Evolutionary conservation across 352 stramenopile genomes (phyloP).

Genomic region (Globisporangium megalacanthum): DNA sequence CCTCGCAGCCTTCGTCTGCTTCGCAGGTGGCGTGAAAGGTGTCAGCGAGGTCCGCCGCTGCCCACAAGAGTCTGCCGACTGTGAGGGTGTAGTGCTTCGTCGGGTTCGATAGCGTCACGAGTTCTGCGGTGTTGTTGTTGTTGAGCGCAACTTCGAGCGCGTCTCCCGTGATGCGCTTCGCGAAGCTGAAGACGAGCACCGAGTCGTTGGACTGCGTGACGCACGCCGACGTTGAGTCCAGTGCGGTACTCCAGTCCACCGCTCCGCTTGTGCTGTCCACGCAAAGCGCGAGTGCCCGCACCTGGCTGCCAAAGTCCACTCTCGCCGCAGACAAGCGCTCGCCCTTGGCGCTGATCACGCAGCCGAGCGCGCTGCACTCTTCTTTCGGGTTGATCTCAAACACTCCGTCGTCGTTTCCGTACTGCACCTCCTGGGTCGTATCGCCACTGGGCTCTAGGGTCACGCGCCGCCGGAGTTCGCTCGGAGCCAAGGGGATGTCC

Average conservation of each 20-base stretch:
- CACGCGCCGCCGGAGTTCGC: conserved; percentile 32
- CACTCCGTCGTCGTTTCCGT: conserved; percentile 8
- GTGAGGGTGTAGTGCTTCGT: conserved; percentile 43
- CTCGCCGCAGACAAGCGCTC: conserved; percentile 20
- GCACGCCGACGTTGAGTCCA: conserved; percentile 25
- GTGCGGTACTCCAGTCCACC: conserved; percentile 28
- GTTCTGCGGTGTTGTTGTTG: conserved; percentile 4
- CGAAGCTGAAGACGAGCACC: conserved; percentile 52
- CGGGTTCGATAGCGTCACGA: conserved; percentile 38
- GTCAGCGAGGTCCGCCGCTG: conserved; percentile 22
- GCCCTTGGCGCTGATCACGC: conserved; percentile 34
- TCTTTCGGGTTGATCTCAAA: conserved; percentile 63
- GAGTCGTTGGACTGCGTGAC: conserved; percentile 22
- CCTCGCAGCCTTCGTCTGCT: conserved; percentile 21
- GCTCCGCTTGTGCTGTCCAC: conserved; percentile 17
- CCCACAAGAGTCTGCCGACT: conserved; percentile 36
- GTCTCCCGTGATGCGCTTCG: conserved; percentile 39
- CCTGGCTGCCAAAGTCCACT: conserved; percentile 41
- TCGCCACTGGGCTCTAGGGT: conserved; percentile 20
- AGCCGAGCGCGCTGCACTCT: conserved; percentile 40
- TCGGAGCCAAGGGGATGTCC: conserved; percentile 29
- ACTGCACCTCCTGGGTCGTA: conserved; percentile 18
- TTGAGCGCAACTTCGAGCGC: conserved; percentile 22
- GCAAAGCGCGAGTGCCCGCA: conserved; percentile 39
- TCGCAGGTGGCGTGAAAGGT: conserved; percentile 20